A percentile compares a stretch with the other conserved stretches of the same genome.
These are phyloP conservation scores for Insectozyma bohioensis DNA, from an alignment of 1,139 yeast genomes.

Conservation along the genomic window DNA sequence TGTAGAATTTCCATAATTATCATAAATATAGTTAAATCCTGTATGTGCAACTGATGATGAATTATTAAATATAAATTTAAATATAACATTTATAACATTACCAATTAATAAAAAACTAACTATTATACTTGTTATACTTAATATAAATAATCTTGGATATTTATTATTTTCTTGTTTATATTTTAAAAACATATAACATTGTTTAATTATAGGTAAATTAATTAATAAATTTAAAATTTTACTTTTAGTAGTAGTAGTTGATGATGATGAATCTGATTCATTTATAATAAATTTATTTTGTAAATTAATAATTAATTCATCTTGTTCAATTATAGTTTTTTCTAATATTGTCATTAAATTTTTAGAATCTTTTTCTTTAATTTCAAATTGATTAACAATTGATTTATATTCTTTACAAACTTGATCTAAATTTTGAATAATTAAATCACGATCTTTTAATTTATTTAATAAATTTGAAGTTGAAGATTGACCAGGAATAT, in stretches of 20 bases:
- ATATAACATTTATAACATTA: conserved; percentile 15
- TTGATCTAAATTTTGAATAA: conserved; percentile 21
- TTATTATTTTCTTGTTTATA: conserved; percentile 27
- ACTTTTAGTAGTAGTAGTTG: too few relatives aligned
- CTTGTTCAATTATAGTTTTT: conserved; percentile 5
- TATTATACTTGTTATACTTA: conserved; percentile 25
- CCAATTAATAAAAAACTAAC: conserved; percentile 23
- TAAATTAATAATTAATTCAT: conserved; percentile 21
- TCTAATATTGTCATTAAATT: conserved; percentile 3
- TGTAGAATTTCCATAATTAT: conserved; percentile 16
- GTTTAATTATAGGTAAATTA: conserved; percentile 34
- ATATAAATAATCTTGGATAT: conserved; percentile 19
- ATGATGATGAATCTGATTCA: conserved; percentile 5
- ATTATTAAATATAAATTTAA: neutral
- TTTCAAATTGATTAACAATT: conserved; percentile 19
- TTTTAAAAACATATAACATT: conserved; percentile 27
- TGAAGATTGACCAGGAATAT: conserved; percentile 5
- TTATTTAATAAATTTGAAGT: conserved; percentile 8
- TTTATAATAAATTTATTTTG: conserved; percentile 18
- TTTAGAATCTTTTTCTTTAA: conserved; percentile 3
- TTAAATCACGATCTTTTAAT: conserved; percentile 22
- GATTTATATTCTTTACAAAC: conserved; percentile 25
- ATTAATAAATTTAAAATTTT: conserved; percentile 19
- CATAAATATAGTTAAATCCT: conserved; percentile 20
- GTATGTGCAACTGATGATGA: neutral